Conservation (phyloP, 73 alveolate species). For the Halteria grandinella region DNA sequence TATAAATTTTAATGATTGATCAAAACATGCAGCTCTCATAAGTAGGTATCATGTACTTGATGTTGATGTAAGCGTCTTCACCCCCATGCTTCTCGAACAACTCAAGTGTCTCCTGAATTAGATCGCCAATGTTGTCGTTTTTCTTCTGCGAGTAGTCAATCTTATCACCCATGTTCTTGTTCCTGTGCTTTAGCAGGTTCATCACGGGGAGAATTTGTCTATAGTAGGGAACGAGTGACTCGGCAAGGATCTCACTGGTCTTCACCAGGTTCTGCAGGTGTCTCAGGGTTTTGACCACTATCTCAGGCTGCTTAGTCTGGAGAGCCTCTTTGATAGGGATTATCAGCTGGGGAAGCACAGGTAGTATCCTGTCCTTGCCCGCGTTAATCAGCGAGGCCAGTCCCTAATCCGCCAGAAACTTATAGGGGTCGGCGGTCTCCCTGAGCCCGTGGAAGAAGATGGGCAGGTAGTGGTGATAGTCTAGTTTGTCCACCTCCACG, state of each 20-base stretch:
- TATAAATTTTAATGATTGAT: background rate
- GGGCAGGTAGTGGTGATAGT: slow-evolving; percentile 95
- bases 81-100: slow-evolving; percentile 98
- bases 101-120: slow-evolving; percentile 98
- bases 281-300: slow-evolving; percentile 92
- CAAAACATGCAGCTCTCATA: slow-evolving; percentile 92
- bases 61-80: slow-evolving; percentile 99
- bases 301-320: slow-evolving; percentile 93
- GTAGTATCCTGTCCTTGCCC: slow-evolving; percentile 92
- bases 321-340: slow-evolving; percentile 94
- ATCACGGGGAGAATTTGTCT: slow-evolving; percentile 95
- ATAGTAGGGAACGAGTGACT: slow-evolving; percentile 97
- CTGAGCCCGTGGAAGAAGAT: slow-evolving; percentile 97
- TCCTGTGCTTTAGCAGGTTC: slow-evolving; percentile 91
- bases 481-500: slow-evolving; percentile 91
- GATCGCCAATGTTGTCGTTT: slow-evolving; percentile 92
- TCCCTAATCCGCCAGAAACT: slow-evolving; percentile 95
- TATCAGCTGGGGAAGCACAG: slow-evolving; percentile 96
- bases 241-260: slow-evolving; percentile 94
- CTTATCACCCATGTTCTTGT: slow-evolving; percentile 91
- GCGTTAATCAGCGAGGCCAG: slow-evolving; percentile 87
- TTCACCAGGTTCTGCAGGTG: slow-evolving; percentile 90
- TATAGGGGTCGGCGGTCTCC: slow-evolving; percentile 97
- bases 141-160: slow-evolving; percentile 96
- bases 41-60: slow-evolving; percentile 99